A percentile compares a stretch with the other conserved stretches of the same genome.
phyloP scores from a whole-genome alignment of 2,329 filamentous ascomycete species.

The Clonostachys rhizophaga region DNA sequence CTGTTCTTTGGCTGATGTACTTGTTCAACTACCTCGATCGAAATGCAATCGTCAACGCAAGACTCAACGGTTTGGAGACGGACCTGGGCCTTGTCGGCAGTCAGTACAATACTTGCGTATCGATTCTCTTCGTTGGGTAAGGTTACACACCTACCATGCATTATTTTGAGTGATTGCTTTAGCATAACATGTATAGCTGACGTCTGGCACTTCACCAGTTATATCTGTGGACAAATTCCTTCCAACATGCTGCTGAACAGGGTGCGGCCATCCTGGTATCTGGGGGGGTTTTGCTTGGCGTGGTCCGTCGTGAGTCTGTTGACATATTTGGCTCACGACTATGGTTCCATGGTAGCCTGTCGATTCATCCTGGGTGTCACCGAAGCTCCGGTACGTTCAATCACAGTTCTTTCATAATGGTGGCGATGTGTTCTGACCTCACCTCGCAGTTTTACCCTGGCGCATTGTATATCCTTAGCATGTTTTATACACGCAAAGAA shows the following conservation, averaged over 20 bases:
- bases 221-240: constrained; percentile 27
- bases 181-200: constrained; percentile 37
- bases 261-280: constrained; percentile 30
- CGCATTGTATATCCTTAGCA: constrained; percentile 17
- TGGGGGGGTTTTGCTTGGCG: constrained; percentile 7
- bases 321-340: constrained; percentile 39
- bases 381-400: constrained; percentile 42
- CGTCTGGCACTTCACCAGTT: constrained; percentile 29
- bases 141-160: neutral
- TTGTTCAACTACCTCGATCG: constrained; percentile 14
- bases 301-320: constrained; percentile 11
- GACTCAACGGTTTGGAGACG: constrained; percentile 49
- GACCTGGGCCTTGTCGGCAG: constrained; percentile 30
- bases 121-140: constrained; percentile 24
- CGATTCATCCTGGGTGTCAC: constrained; percentile 47
- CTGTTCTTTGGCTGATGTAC: constrained; percentile 14
- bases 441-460: constrained; percentile 34
- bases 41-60: constrained; percentile 12
- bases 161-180: constrained; percentile 13
- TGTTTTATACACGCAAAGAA: constrained; percentile 59
- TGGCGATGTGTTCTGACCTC: constrained; percentile 6
- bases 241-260: constrained; percentile 35
- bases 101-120: constrained; percentile 29
- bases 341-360: constrained; percentile 22
- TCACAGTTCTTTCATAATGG: constrained; percentile 28